These are phyloP conservation scores for Mycothermus thermophilus DNA, from an alignment of 495 filamentous ascomycete genomes.

Conservation along the genomic window DNA sequence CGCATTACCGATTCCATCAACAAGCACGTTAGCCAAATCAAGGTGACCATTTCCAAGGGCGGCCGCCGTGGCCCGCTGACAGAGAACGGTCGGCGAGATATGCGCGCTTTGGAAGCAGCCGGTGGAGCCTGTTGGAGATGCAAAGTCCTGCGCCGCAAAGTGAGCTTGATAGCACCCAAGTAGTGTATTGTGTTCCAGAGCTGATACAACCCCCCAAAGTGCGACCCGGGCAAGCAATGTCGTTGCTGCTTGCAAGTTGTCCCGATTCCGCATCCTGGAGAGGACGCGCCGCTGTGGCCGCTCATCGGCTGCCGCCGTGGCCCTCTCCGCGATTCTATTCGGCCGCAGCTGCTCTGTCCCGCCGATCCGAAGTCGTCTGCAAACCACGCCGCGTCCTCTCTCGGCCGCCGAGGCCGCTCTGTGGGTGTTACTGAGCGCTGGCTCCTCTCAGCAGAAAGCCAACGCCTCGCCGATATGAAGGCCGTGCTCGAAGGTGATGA, in stretches of 20 bases:
- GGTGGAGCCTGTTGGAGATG: conserved; percentile 26
- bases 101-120: conserved; percentile 14
- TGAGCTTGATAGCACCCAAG: conserved; percentile 1
- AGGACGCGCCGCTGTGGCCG: conserved; percentile 22
- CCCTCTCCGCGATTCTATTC: conserved; percentile 14
- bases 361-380: not conserved
- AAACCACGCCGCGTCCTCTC: not conserved
- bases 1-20: conserved; percentile 19
- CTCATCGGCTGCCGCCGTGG: conserved; percentile 22
- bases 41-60: conserved; percentile 16
- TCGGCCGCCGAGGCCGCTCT: conserved; percentile 8
- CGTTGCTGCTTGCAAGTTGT: conserved; percentile 18
- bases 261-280: conserved; percentile 15
- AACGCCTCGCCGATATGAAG: conserved; percentile 19
- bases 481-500: conserved; percentile 18
- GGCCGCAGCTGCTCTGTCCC: conserved; percentile 12
- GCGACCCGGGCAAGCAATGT: conserved; percentile 18
- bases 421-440: conserved; percentile 13
- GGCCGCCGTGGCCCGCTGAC: conserved; percentile 16
- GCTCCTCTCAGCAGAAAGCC: conserved; percentile 14
- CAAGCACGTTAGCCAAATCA: conserved; percentile 18
- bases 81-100: conserved; percentile 15
- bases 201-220: conserved; percentile 9
- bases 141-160: conserved; percentile 21
- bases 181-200: not conserved